Conservation (phyloP, 106 monocot species). For the Dendrobium huoshanense region DNA sequence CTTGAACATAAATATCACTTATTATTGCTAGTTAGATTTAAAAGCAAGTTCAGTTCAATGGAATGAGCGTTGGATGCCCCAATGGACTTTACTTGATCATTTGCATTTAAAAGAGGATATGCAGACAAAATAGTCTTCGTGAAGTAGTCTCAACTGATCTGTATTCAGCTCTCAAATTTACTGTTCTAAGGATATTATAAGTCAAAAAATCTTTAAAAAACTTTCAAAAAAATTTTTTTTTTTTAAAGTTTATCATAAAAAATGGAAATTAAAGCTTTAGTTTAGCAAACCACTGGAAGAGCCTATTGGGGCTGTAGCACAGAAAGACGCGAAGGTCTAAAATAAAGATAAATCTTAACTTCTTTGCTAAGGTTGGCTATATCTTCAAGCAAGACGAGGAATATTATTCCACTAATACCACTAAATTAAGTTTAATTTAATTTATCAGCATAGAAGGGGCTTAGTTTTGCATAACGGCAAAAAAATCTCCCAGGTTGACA, state of each 20-base stretch:
- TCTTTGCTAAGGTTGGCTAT: not conserved
- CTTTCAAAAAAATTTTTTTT: not conserved
- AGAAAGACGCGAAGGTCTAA: not conserved
- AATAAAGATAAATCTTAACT: not conserved
- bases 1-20: too few species aligned
- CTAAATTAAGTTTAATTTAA: not conserved
- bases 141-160: not conserved
- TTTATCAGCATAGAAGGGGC: not conserved
- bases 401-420: not conserved
- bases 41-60: too few species aligned
- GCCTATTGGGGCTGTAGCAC: not conserved
- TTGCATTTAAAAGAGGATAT: not conserved
- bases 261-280: not conserved
- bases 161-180: not conserved
- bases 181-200: too few species aligned
- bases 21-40: too few species aligned
- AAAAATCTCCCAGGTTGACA: not conserved
- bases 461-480: not conserved
- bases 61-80: too few species aligned
- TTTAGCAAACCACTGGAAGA: not conserved
- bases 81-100: not conserved
- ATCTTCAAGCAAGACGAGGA: not conserved
- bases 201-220: too few species aligned
- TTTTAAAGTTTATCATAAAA: not conserved
- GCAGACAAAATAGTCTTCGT: not conserved